phyloP scores from a whole-genome alignment of 495 filamentous ascomycete genomes.

The Massariosphaeria phaeospora region DNA sequence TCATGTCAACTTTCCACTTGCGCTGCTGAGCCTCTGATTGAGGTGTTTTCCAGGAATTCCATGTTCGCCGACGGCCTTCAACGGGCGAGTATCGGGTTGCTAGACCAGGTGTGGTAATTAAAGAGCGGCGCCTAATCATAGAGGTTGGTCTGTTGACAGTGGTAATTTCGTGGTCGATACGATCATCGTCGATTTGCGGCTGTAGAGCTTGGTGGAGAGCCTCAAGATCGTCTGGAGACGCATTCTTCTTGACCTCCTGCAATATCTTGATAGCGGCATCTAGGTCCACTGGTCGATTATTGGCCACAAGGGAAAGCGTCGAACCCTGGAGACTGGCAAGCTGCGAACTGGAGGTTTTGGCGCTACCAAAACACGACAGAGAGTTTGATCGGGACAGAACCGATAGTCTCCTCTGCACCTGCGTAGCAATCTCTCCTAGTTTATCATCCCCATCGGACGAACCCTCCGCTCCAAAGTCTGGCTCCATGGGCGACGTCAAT shows the following conservation, averaged over 20 bases:
- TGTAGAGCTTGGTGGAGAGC: constrained; percentile 25
- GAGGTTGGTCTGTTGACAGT: constrained; percentile 21
- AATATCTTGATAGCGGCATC: constrained; percentile 36
- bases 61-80: constrained; percentile 27
- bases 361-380: constrained; percentile 8
- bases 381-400: constrained; percentile 22
- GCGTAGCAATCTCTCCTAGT: constrained; percentile 26
- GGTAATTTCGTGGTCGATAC: constrained; percentile 3
- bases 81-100: constrained; percentile 34
- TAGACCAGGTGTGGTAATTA: constrained; percentile 32
- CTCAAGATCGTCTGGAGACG: constrained; percentile 39
- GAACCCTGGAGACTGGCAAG: constrained; percentile 19
- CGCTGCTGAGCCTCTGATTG: background rate
- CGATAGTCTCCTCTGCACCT: constrained; percentile 21
- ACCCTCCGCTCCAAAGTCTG: constrained; percentile 17
- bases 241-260: constrained; percentile 39
- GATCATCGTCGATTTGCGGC: background rate
- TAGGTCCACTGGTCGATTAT: constrained; percentile 34
- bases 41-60: constrained; percentile 24
- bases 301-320: constrained; percentile 22
- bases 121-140: constrained; percentile 31
- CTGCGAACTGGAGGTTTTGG: constrained; percentile 8
- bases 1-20: constrained; percentile 29
- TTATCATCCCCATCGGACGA: constrained; percentile 10
- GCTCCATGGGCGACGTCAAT: constrained; percentile 20